Base-by-base conservation (phyloP, 78 protist species). In the Planoprotostelium fungivorum region DNA sequence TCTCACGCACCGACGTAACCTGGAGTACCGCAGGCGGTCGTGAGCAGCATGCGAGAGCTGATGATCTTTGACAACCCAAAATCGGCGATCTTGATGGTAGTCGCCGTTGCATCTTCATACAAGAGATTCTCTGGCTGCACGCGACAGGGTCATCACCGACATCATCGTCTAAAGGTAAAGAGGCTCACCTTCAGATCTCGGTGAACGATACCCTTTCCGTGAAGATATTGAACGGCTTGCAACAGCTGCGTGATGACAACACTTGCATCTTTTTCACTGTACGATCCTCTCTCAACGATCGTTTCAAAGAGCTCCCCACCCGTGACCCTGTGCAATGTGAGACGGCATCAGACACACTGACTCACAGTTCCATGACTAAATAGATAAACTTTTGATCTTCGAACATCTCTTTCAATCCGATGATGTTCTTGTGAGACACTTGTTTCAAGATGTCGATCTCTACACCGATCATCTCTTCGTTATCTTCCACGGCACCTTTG, bases 261-360 rank as follows among this genome's bases (percentile, higher is more conserved):
- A 5, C 93, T 29, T 0, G 97, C 98, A 38, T 94, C 97, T 31
- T 37, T 36, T 88, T 97, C 98, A 31, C 89, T 63, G 88, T 96
- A 97, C 35, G 92, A 85, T 28, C 97, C 95, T 25, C 88, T 86
- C 73, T 93, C 94, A 35, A 96, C 95, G 83, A 97, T 96, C 63
- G 89, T 87, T 73, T 96, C 97, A 39, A 96, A 97, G 86, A 97
- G 94, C 89, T 96, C 98, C 38, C 99, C 99, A 35, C 99, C 99
- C 1, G 93, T 86, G 63, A 94, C 94, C 25, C 94, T 92, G 36
- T 73, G 29, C 36, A 9, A 28, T 63, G 0, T 89, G 35, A 89
- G 38, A 29, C 38, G 38, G 0, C 34, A 1, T 84, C 29, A 28
- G 37, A 88, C 87, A 0, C 31, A 0, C 23, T 0, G 28, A 88